These are phyloP conservation scores for Fusarium cicatricum DNA, from an alignment of 2,329 filamentous ascomycete species.

Conservation along the genomic window DNA sequence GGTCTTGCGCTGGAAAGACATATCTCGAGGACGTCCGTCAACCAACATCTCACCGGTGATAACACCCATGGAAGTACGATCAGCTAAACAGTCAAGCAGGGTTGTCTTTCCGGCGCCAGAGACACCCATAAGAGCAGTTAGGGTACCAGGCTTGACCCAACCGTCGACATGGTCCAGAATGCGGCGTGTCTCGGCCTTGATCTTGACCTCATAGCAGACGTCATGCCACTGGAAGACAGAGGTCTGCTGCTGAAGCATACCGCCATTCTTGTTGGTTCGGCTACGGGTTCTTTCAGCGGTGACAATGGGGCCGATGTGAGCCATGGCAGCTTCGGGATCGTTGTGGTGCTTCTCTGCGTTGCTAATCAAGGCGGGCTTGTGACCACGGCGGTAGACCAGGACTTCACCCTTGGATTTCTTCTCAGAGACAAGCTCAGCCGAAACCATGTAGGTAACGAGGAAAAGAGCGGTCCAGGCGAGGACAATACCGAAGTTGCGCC, in stretches of 20 bases:
- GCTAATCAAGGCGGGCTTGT: constrained; percentile 64
- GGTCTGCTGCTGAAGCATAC: constrained; percentile 64
- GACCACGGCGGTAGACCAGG: constrained; percentile 76
- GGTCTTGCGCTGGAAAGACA: constrained; percentile 89
- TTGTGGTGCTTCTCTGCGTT: constrained; percentile 69
- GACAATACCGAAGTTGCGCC: constrained; percentile 77
- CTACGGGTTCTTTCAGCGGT: constrained; percentile 53
- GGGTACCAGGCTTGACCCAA: constrained; percentile 91
- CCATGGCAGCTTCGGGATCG: constrained; percentile 63
- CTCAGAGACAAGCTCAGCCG: constrained; percentile 70
- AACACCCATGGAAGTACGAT: constrained; percentile 87
- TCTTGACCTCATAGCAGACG: constrained; percentile 79
- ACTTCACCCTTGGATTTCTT: constrained; percentile 80
- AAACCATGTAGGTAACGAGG: constrained; percentile 67
- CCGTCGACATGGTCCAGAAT: constrained; percentile 89
- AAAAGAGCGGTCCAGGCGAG: constrained; percentile 71
- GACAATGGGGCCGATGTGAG: constrained; percentile 57
- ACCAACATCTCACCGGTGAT: constrained; percentile 84
- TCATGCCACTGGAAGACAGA: constrained; percentile 88
- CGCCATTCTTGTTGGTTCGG: constrained; percentile 51
- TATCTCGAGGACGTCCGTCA: constrained; percentile 72
- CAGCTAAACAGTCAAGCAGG: constrained; percentile 84
- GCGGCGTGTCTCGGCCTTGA: constrained; percentile 77
- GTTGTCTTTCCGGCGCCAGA: constrained; percentile 96
- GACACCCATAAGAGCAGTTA: constrained; percentile 91